These are phyloP conservation scores for Oenanthe javanica DNA, from an alignment of 140 eudicot species.

Conservation along the genomic window DNA sequence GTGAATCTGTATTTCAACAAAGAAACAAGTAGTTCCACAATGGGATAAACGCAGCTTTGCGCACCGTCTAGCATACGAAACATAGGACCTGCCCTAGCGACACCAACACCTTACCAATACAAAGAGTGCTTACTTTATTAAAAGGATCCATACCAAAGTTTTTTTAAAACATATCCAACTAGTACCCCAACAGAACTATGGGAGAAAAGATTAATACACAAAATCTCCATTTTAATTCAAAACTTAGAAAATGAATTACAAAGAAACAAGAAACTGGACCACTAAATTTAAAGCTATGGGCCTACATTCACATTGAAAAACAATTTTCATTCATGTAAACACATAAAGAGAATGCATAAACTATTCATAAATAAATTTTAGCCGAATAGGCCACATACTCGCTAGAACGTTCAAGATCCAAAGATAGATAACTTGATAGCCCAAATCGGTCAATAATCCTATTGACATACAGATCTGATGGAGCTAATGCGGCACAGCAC, in stretches of 20 bases:
- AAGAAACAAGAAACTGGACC: not conserved
- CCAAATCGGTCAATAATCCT: slow-evolving; percentile 84
- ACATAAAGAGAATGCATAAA: not conserved
- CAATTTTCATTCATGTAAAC: not conserved
- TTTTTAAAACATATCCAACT: not conserved
- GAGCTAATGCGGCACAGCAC: slow-evolving; percentile 98
- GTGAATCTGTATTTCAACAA: not conserved
- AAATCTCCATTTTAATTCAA: not conserved
- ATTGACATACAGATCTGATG: slow-evolving; percentile 70
- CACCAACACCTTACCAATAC: not conserved
- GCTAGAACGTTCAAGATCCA: slow-evolving; percentile 64
- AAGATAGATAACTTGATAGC: slow-evolving; percentile 53
- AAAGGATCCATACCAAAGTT: not conserved
- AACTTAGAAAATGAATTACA: not conserved
- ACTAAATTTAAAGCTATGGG: not conserved
- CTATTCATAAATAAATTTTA: not conserved
- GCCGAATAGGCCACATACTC: slow-evolving; percentile 56
- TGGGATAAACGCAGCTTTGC: not conserved
- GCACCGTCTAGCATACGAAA: not conserved
- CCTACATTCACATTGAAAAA: not conserved
- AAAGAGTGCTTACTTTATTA: not conserved
- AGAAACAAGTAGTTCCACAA: not conserved
- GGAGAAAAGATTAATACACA: not conserved
- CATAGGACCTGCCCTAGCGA: not conserved
- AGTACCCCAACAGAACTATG: not conserved